phyloP scores from a whole-genome alignment of 371 early-diverging fungal genomes.

The Circinella minor region DNA sequence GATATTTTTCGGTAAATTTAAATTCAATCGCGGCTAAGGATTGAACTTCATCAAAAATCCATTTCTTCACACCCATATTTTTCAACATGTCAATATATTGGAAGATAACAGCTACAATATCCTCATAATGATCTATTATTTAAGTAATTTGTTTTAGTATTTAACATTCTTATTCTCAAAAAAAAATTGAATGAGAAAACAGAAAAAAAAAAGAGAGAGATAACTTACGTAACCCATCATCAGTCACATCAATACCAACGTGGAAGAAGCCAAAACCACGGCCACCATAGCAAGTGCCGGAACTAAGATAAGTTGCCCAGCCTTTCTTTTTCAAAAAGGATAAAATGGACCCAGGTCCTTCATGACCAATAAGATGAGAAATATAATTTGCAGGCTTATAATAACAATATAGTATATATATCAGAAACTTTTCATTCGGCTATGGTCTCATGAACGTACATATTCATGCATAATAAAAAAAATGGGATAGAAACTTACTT shows the following conservation, averaged over 20 bases:
- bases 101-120: conserved; percentile 81
- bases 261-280: conserved; percentile 82
- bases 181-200: not conserved
- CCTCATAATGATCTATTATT: conserved; percentile 66
- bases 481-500: conserved; percentile 34
- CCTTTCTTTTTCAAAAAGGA: conserved; percentile 81
- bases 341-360: conserved; percentile 84
- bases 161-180: no score
- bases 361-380: conserved; percentile 80
- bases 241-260: conserved; percentile 78
- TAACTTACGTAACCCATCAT: conserved; percentile 71
- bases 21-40: conserved; percentile 72
- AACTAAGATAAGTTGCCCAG: conserved; percentile 85
- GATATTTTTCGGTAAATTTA: conserved; percentile 80
- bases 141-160: no score
- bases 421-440: no score
- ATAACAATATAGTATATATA: no score
- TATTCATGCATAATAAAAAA: not conserved
- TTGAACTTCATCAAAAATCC: conserved; percentile 83
- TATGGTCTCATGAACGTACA: not conserved
- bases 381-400: conserved; percentile 70
- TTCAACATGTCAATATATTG: conserved; percentile 88
- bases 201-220: not conserved
- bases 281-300: conserved; percentile 63
- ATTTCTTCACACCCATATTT: conserved; percentile 68